Evolutionary conservation across 768 basidiomycete genomes (phyloP), one percentile per base, ranked within the genome.

Genomic region (Sutorius australiensis): DNA sequence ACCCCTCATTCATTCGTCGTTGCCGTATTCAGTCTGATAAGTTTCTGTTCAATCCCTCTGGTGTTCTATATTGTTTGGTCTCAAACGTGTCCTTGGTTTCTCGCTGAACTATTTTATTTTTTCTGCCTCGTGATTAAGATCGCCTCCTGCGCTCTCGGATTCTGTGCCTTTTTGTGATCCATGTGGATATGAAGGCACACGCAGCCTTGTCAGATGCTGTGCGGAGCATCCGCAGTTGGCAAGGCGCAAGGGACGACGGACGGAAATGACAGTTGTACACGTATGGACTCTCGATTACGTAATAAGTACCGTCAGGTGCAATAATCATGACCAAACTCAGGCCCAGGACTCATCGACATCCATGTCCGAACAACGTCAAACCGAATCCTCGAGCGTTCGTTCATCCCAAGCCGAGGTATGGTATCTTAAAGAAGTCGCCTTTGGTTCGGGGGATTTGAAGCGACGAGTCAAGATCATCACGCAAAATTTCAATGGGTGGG

Each of bases 401-500:
- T 55, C 67, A 6, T 67, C 72, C 13, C 59, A 58, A 14, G 71
- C 63, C 1, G 86, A 90, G 40, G 81, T 89, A 16, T 92, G 89
- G 89, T 80, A 84, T 65, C 81, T 92, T 66, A 92, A 91, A 67
- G 66, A 76, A 27, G 80, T 90, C 43, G 51, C 61, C 3, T 92
- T 86, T 61, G 73, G 71, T 28, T 61, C 68, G 3, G 57, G 67
- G 14, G 57, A 64, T 24, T 16, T 54, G 34, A 56, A 58, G 58
- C 67, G 71, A 39, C 66, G 61, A 3, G 63, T 79, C 58, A 83
- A 83, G 64, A 84, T 91, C 53, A 83, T 92, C 47, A 90, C 87
- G 0, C 89, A 92, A 69, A 90, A 90, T 61, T 88, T 82, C 61
- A 91, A 91, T 61, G 89, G 89, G 89, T 89, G 51, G 54, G 84